Evolutionary conservation across 768 basidiomycete genomes (phyloP).

Genomic region (Pulveroboletus sp.): DNA sequence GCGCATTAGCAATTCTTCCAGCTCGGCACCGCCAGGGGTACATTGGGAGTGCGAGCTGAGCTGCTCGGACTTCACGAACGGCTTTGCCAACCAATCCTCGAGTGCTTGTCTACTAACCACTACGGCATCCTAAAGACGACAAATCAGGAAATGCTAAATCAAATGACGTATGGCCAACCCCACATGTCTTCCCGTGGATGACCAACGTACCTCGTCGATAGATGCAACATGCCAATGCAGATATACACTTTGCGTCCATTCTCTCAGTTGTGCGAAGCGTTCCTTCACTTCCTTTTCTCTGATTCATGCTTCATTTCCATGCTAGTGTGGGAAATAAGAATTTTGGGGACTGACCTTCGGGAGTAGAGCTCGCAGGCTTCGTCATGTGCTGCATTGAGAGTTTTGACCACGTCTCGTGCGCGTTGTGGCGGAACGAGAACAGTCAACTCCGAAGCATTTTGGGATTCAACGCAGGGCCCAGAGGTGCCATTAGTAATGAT

Average conservation of each 20-base stretch:
- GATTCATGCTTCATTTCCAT: conserved; percentile 14
- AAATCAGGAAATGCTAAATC: conserved; percentile 12
- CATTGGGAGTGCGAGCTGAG: conserved; percentile 17
- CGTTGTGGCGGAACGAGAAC: conserved; percentile 47
- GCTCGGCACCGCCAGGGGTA: conserved; percentile 13
- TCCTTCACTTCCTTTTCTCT: conserved; percentile 42
- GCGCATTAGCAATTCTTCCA: conserved; percentile 28
- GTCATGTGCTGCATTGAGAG: conserved; percentile 52
- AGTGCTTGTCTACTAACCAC: conserved; percentile 60
- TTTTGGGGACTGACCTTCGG: conserved; percentile 38
- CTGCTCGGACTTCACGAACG: conserved; percentile 19
- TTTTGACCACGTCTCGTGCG: conserved; percentile 49
- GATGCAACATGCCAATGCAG: conserved; percentile 52
- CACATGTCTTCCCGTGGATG: conserved; percentile 4
- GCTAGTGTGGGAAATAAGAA: conserved; percentile 9
- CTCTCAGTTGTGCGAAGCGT: conserved; percentile 47
- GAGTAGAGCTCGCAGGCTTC: conserved; percentile 47
- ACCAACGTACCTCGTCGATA: conserved; percentile 41
- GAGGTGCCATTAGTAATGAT: conserved; percentile 19
- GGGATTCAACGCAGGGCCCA: conserved; percentile 9
- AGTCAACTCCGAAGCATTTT: conserved; percentile 8
- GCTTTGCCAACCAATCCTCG: conserved; percentile 53
- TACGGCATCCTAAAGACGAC: conserved; percentile 41
- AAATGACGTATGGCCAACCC: conserved; percentile 3
- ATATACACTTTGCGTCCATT: conserved; percentile 57